Evolutionary conservation across 768 basidiomycete genomes (phyloP).

Genomic region (Termitomyces eurrhizus): DNA sequence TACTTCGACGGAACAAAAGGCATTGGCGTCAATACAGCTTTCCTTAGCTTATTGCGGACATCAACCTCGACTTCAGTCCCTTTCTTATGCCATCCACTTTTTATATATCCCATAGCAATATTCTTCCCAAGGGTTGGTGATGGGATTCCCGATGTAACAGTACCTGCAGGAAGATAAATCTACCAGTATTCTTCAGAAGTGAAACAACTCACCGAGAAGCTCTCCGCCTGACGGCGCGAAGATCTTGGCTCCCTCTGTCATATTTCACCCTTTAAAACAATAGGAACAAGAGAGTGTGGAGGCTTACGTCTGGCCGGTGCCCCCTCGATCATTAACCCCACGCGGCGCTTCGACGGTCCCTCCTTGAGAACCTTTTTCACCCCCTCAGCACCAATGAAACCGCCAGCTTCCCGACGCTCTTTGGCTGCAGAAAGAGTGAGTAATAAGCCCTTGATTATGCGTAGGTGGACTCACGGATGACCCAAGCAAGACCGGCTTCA

Average conservation of each 20-base stretch:
- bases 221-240: constrained; percentile 51
- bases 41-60: constrained; percentile 75
- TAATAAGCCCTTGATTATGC: neutral
- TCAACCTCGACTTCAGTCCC: constrained; percentile 83
- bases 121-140: constrained; percentile 87
- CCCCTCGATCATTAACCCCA: constrained; percentile 79
- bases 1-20: constrained; percentile 87
- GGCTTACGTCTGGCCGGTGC: constrained; percentile 78
- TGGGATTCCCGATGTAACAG: constrained; percentile 92
- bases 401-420: constrained; percentile 63
- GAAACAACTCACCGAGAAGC: constrained; percentile 48
- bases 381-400: constrained; percentile 75
- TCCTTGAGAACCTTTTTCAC: constrained; percentile 77
- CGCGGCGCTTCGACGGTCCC: constrained; percentile 71
- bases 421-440: constrained; percentile 52
- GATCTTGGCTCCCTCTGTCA: constrained; percentile 74
- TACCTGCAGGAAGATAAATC: constrained; percentile 37
- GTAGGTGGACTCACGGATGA: constrained; percentile 62
- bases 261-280: neutral
- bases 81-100: constrained; percentile 83
- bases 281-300: neutral
- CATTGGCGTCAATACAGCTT: constrained; percentile 75
- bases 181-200: constrained; percentile 5
- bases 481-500: constrained; percentile 90
- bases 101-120: constrained; percentile 94